These are phyloP conservation scores for Massariosphaeria phaeospora DNA, from an alignment of 495 filamentous ascomycete genomes.

Conservation along the genomic window DNA sequence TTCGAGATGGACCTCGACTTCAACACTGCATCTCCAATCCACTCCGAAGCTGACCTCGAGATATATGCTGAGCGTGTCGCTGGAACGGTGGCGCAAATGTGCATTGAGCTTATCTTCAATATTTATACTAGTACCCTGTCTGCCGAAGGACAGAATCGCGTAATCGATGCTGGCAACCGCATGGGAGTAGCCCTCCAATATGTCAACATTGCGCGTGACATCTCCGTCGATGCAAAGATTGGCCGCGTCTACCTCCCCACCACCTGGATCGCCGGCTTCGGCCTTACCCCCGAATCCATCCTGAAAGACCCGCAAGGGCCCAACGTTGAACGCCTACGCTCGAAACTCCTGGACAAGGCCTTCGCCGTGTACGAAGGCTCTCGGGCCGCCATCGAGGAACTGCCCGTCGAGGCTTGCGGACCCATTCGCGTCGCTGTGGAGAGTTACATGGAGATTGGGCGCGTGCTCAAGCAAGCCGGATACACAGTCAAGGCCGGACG, in stretches of 20 bases:
- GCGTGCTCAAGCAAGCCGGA: constrained; percentile 47
- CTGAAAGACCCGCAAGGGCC: constrained; percentile 44
- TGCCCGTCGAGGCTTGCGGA: constrained; percentile 53
- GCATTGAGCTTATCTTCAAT: constrained; percentile 56
- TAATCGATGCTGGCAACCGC: constrained; percentile 46
- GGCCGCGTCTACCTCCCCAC: constrained; percentile 59
- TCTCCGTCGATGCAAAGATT: constrained; percentile 55
- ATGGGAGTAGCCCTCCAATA: constrained; percentile 69
- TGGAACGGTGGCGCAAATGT: constrained; percentile 62
- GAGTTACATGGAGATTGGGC: constrained; percentile 69
- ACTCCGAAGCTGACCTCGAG: constrained; percentile 51
- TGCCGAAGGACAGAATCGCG: constrained; percentile 13
- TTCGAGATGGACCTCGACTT: constrained; percentile 60
- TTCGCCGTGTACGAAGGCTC: constrained; percentile 51
- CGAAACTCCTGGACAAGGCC: constrained; percentile 51
- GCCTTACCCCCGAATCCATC: constrained; percentile 50
- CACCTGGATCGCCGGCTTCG: constrained; percentile 54
- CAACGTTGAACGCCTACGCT: constrained; percentile 46
- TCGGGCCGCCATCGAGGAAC: constrained; percentile 48
- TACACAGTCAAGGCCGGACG: constrained; percentile 49
- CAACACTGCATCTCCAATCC: constrained; percentile 48
- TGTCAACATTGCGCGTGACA: constrained; percentile 67
- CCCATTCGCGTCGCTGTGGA: constrained; percentile 63
- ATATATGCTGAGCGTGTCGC: constrained; percentile 58
- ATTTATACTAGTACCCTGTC: constrained; percentile 42